Evolutionary conservation across 306 rosid genomes (phyloP), one percentile per base, ranked within the genome.

Genomic region (Albizia julibrissin): DNA sequence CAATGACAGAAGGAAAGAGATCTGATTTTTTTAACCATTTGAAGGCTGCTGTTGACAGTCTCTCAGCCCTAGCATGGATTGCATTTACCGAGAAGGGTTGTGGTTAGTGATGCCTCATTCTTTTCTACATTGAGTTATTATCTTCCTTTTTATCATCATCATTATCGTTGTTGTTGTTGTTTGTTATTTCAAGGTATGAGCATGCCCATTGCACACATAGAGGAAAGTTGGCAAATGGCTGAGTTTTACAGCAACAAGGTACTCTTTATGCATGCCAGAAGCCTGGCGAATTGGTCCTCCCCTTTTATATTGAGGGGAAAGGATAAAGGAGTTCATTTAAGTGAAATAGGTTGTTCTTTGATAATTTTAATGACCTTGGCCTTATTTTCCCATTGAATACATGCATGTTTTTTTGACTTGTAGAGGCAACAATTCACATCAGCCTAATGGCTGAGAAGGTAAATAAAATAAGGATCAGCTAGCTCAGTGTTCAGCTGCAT

Each of bases 161-260:
- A 49, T 49, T 49, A 16, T 49, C 16, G 19, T 49, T 15, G 54
- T 52, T 54, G 3, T 56, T 81, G 74, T 33, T 74, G 24, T 67
- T 34, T 59, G 26, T 74, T 59, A 39, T 86, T 85, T 86, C 70
- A 87, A 95, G 99, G 99, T 82, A 91, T 95, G 98, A 92, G 98
- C 87, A 89, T 95, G 99, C 99, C 99, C 69, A 90, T 85, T 43
- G 94, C 99, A 81, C 97, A 95, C 26, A 97, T 95, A 62, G 99
- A 95, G 90, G 99, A 93, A 84, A 95, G 92, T 89, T 95, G 99
- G 99, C 97, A 95, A 89, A 93, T 93, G 97, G 97, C 99, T 71
- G 99, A 95, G 88, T 95, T 95, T 87, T 95, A 95, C 88, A 83
- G 89, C 89, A 95, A 95, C 91, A 95, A 93, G 98, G 99, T 93